Conservation (phyloP, 768 basidiomycete species). For the Pulveroboletus sp. region DNA sequence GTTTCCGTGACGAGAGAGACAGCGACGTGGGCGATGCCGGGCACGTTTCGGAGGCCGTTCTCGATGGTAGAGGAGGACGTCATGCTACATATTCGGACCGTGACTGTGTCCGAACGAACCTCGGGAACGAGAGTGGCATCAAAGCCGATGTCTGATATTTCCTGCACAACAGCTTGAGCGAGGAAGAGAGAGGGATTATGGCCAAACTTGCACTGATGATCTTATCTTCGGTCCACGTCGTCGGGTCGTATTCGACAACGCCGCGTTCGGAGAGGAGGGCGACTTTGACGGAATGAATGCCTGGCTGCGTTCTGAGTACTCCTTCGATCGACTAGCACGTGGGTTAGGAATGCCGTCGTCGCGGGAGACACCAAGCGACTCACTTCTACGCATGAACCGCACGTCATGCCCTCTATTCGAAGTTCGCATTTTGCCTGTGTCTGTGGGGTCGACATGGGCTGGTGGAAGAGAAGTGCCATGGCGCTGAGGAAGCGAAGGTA, state of each 20-base stretch:
- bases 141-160: slow-evolving; percentile 91
- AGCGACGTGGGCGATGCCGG: too few relatives aligned
- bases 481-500: background rate
- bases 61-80: slow-evolving; percentile 79
- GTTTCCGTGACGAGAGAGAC: too few relatives aligned
- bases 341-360: background rate
- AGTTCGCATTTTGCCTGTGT: slow-evolving; percentile 63
- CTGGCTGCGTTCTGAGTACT: slow-evolving; percentile 75
- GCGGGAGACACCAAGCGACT: slow-evolving; percentile 18
- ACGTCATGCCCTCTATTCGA: slow-evolving; percentile 87
- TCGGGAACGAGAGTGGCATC: slow-evolving; percentile 77
- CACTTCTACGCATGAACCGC: slow-evolving; percentile 85
- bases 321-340: slow-evolving; percentile 70
- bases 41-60: too few relatives aligned
- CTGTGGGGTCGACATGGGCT: too few relatives aligned
- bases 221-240: slow-evolving; percentile 75
- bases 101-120: slow-evolving; percentile 60
- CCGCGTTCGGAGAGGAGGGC: slow-evolving; percentile 95
- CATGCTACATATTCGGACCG: slow-evolving; percentile 87
- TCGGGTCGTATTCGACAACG: slow-evolving; percentile 83
- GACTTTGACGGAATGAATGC: slow-evolving; percentile 90
- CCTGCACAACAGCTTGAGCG: slow-evolving; percentile 42
- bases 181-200: background rate
- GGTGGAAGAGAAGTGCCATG: background rate
- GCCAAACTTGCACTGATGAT: slow-evolving; percentile 54